Base-by-base conservation (phyloP, 2,329 filamentous ascomycete genomes). In the Botrytis aclada region DNA sequence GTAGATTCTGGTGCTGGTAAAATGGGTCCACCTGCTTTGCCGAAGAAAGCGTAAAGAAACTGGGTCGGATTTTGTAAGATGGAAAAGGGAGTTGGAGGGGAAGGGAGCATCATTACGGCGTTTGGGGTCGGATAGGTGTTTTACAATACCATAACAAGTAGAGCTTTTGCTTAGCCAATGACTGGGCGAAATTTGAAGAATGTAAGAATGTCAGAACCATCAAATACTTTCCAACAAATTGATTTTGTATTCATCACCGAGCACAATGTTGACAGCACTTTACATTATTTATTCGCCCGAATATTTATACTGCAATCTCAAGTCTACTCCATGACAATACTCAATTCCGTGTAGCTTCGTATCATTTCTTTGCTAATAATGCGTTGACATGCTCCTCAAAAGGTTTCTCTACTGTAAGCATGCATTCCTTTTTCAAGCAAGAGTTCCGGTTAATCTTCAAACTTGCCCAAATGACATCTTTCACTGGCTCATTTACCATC, bases 1-100 rank as follows among this genome's bases (percentile, higher is more conserved):
- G 84, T 90, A 39, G 88, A 93, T 80, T 90, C 87, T 1, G 90
- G 89, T 1, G 84, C 85, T 69, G 84, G 85, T 60, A 91, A 90
- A 71, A 81, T 81, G 80, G 80, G 74, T 8, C 80, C 80, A 18
- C 80, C 80, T 32, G 75, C 79, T 47, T 58, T 77, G 41, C 78
- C 79, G 25, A 77, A 75, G 72, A 77, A 22, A 6, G 22, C 9
- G 7, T 70, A 32, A 37, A 61, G 32, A 45, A 14, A 14, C 5
- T 22, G 4, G 22, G 43, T n/a, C 18, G 4, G 29, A 29, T 63
- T 12, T 22, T 69, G 16, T 69, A 58, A 41, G 65, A 43, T 69
- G 65, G 9, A 32, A 41, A 29, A 6, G 18, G 65, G 65, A 43
- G 47, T 69, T 56, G n/a, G 20, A 16, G 3, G 60, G 22, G 37